Base-by-base conservation (phyloP, 805 yeast species). In the Candida xyloterini region DNA sequence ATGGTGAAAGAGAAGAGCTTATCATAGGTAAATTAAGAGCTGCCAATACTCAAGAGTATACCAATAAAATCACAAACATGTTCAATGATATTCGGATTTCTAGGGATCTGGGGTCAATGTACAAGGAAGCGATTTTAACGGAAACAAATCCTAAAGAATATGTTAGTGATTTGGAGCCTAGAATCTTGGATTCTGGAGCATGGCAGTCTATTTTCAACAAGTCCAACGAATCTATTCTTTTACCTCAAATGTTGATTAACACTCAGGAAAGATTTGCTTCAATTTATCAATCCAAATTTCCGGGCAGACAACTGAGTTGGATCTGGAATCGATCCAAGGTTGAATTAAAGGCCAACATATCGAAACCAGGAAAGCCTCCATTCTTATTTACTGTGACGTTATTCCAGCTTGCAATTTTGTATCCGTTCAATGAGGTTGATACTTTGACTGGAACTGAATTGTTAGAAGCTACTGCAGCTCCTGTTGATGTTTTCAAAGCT, bases 31-130 rank as follows among this genome's bases (percentile, higher is more conserved):
- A 85, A 54, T 73, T 93, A 50, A 95, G 89, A 60, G 84, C 84
- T 42, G 95, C 84, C 44, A 91, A 93, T 63, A 88, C 95, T 14
- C 72, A 82, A 59, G 98, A 93, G 57, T 93, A 91, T 62, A 90
- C 98, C 1, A 82, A 87, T 39, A 91, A 90, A 62, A 85, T 93
- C 62, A 85, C 95, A 15, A 86, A 89, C 53, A 93, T 93, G 99
- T 90, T 93, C 62, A 85, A 84, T 59, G 99, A 93, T 65, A 87
- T 93, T 71, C 77, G 84, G 52, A 76, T 91, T 3, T 86, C 96
- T 0, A 78, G 78, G 46, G 91, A 87, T 40, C 70, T 93, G 57
- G 84, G 80, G 52, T 48, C 57, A n/a, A 30, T 46, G 26, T 61
- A 58, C 42, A 55, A 57, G 38, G 63, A 59, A 15, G 32, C 50